Evolutionary conservation across 1,284 basidiomycete species (phyloP).

Genomic region (Ceratobasidium sp.): DNA sequence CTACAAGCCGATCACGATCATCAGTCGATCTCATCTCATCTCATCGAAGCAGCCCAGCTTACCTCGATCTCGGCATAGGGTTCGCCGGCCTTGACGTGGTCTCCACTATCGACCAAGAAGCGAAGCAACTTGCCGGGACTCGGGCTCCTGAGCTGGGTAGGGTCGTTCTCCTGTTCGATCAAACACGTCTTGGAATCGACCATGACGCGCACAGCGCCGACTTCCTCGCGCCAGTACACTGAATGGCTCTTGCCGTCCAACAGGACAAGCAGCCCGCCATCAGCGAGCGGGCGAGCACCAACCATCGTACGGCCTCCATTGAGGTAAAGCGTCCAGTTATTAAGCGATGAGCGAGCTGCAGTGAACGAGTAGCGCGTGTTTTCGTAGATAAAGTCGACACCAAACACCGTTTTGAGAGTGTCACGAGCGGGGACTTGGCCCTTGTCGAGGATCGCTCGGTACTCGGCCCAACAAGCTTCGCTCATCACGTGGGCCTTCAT

Average conservation of each 20-base stretch:
- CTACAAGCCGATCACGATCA: slow-evolving; percentile 52
- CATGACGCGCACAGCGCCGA: slow-evolving; percentile 91
- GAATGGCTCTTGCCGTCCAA: slow-evolving; percentile 96
- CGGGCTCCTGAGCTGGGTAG: slow-evolving; percentile 94
- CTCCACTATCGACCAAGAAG: slow-evolving; percentile 95
- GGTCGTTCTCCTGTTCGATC: slow-evolving; percentile 99
- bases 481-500: slow-evolving; percentile 92
- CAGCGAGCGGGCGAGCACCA: slow-evolving; percentile 88
- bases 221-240: slow-evolving; percentile 98
- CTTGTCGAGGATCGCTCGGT: slow-evolving; percentile 95
- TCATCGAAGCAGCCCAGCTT: slow-evolving; percentile 44
- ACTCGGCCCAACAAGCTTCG: slow-evolving; percentile 90
- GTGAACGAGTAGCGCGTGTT: slow-evolving; percentile 96
- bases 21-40: not conserved
- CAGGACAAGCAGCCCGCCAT: slow-evolving; percentile 92
- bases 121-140: slow-evolving; percentile 97
- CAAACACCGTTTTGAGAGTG: slow-evolving; percentile 95
- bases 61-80: slow-evolving; percentile 99
- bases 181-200: slow-evolving; percentile 97
- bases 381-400: slow-evolving; percentile 98
- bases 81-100: slow-evolving; percentile 95
- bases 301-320: slow-evolving; percentile 94
- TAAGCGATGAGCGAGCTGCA: slow-evolving; percentile 87
- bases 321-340: slow-evolving; percentile 92
- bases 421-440: slow-evolving; percentile 97